Conservation (phyloP, 768 basidiomycete genomes). For the Kwoniella mangroviensis region DNA sequence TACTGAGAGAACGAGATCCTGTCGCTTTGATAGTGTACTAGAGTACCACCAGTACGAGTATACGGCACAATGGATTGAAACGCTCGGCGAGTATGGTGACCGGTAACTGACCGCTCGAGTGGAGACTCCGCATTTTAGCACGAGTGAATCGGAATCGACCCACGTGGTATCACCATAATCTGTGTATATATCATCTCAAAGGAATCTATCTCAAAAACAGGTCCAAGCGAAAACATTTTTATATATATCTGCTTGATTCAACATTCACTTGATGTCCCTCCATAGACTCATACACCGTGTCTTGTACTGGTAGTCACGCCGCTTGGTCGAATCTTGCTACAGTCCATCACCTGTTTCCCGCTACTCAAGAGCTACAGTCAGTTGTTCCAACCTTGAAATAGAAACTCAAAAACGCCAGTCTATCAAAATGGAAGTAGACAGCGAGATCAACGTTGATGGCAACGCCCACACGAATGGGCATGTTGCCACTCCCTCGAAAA, state of each 20-base stretch:
- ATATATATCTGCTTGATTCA: not conserved
- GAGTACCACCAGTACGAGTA: not conserved
- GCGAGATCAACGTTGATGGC: not conserved
- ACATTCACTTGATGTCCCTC: not conserved
- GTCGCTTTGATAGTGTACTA: not conserved
- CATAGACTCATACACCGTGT: too few relatives aligned
- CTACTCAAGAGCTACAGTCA: too few relatives aligned
- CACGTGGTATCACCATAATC: not conserved
- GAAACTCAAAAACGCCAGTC: not conserved
- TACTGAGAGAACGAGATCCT: not conserved
- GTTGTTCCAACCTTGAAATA: not conserved
- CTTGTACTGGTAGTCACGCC: too few relatives aligned
- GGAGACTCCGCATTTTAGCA: constrained; percentile 1
- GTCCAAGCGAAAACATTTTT: constrained; percentile 1
- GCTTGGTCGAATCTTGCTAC: too few relatives aligned
- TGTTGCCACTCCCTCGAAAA: not conserved
- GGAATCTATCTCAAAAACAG: not conserved
- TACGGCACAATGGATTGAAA: not conserved
- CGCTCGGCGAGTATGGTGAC: not conserved
- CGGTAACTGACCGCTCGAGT: not conserved
- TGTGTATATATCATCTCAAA: not conserved
- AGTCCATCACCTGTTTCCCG: too few relatives aligned
- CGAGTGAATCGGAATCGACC: not conserved
- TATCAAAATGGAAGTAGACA: not conserved
- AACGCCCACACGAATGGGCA: not conserved